Base-by-base conservation (phyloP, 2,329 filamentous ascomycete species). In the Aureobasidium zeae region DNA sequence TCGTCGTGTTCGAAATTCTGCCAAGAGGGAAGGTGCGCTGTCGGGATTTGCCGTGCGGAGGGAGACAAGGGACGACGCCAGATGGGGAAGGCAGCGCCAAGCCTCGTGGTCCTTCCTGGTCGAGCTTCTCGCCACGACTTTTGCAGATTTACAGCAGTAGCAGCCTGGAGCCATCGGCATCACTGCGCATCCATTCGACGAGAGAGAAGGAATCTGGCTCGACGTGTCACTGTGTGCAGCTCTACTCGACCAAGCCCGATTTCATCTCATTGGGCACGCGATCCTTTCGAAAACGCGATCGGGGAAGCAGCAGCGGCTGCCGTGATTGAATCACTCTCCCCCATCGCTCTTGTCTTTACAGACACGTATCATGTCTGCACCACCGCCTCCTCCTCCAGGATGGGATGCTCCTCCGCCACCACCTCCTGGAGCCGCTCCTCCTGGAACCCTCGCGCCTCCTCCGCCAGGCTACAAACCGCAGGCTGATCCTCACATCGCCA, bases 401-500 rank as follows among this genome's bases (percentile, higher is more conserved):
- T 81, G 77, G 75, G 61, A 63, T 45, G 67, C 69, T 11, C 65
- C 67, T 51, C 66, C 67, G 15, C 67, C 68, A 20, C 60, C 61
- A 37, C 58, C 63, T 45, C 60, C 58, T 45, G 61, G 67, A 35
- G 48, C 44, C 21, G 72, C 78, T 44, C 77, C 78, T 21, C 64
- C 63, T 15, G 58, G 63, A 10, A 57, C 57, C 36, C 57, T 60
- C 3, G 54, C 83, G 42, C 87, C 88, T 50, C 86, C 87, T 42
- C 87, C 88, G 17, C 87, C 87, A 19, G 86, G 86, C 29, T 93
- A 87, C 63, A 79, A 79, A 51, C 86, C 87, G 31, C 77, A 81
- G 17, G 74, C 79, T 53, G 82, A 96, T 60, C 81, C 87, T 32
- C 85, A 88, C 52, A 74, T 86, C 57, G 87, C 87, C 41, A 98